Evolutionary conservation across 176 grass and related monocot genomes (phyloP), one percentile per base, ranked within the genome.

Genomic region (Tillandsia fasciculata): DNA sequence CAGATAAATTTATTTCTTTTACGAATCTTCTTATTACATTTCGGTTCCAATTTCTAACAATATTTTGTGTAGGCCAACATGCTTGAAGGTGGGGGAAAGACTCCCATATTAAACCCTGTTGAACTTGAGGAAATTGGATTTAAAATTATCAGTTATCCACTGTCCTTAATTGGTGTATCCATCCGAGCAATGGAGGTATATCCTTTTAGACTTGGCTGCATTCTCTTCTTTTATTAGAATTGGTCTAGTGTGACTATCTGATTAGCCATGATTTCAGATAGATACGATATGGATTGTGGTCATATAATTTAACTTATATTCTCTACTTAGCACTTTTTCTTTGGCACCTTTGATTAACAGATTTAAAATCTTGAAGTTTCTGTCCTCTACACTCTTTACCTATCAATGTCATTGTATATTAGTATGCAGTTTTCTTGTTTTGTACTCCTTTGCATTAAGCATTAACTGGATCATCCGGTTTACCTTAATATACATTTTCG

Each of bases 151-250:
- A 81, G 74, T 53, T 97, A 97, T 49, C 94, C 94, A 17, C 71
- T 97, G 70, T 97, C 94, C 63, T 82, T 97, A 24, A 90, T 92
- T 69, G 89, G 94, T 3, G 94, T 97, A 52, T 92, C 94, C 9
- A 92, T 97, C 59, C 84, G 86, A 81, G 94, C 94, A 76, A 97
- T 97, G 89, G 94, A 92, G 94, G 94, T 97, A 77, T n/a, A 68
- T 83, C n/a, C 23, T 49, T 50, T 66, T 70, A 18, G 10, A 53
- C 10, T 48, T 56, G 10, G 15, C 2, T 28, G 17, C 54, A 65
- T 48, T 48, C n/a, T 27, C 57, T 54, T 73, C 26, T 48, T 49
- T 54, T 72, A 50, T 56, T 78, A 6, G 28, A 49, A 70, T 68
- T 15, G 67, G 15, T 63, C 33, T 42, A 42, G 33, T 7, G 33